phyloP scores from a whole-genome alignment of 305 asterid genomes.

The Coffea humblotiana region DNA sequence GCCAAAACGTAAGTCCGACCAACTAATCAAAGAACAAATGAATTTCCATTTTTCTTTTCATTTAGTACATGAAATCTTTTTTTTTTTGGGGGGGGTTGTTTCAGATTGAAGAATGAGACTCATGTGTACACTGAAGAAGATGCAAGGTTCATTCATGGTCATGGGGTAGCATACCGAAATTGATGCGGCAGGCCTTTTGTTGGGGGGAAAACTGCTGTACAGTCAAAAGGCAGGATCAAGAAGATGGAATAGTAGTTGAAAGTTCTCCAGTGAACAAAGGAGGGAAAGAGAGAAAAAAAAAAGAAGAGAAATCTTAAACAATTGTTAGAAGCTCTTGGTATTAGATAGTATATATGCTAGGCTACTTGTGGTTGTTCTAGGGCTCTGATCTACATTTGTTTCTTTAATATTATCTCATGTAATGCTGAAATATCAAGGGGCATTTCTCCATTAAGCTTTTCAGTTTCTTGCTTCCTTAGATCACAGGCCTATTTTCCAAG shows the following conservation, averaged over 20 bases:
- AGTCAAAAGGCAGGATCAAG: conserved; percentile 16
- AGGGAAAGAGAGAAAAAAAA: not conserved
- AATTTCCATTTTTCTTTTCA: not conserved
- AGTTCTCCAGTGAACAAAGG: not conserved
- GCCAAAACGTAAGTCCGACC: conserved; percentile 60
- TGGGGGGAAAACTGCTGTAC: conserved; percentile 26
- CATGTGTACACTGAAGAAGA: conserved; percentile 92
- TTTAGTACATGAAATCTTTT: not conserved
- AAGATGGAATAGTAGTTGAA: conserved; percentile 15
- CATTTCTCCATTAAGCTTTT: conserved; percentile 26
- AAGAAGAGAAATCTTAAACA: not conserved
- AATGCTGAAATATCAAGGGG: conserved; percentile 30
- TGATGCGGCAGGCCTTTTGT: conserved; percentile 27
- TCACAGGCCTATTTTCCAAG: not conserved
- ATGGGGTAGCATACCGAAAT: conserved; percentile 69
- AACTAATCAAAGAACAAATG: not conserved
- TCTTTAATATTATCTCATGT: conserved; percentile 22
- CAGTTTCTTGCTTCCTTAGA: not conserved
- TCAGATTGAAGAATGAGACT: conserved; percentile 80
- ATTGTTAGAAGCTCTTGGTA: conserved; percentile 36
- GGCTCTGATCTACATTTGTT: conserved; percentile 16
- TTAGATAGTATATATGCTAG: conserved; percentile 25
- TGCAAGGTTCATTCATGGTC: conserved; percentile 97
- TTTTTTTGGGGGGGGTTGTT: not conserved
- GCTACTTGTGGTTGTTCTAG: conserved; percentile 34